A percentile compares a stretch with the other conserved stretches of the same genome.
Evolutionary conservation across 164 flowering plant species (phyloP).

Genomic region (Vitis amurensis): DNA sequence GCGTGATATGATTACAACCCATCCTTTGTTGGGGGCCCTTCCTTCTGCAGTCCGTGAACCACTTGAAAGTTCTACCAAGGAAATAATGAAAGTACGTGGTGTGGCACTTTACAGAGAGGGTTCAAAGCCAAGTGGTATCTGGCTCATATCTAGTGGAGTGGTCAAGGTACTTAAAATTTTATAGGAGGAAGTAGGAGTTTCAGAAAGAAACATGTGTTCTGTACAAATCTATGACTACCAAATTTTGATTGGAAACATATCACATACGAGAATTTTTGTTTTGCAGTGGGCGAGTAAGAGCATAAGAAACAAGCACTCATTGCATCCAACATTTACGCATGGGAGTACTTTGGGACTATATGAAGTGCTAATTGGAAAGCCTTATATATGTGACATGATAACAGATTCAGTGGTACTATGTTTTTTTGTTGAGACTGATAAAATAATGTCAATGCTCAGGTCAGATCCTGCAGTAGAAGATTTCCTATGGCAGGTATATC

Average conservation of each 20-base stretch:
- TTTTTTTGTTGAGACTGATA: slow-evolving; percentile 71
- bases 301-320: slow-evolving; percentile 54
- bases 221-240: not conserved
- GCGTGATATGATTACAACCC: slow-evolving; percentile 48
- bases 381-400: slow-evolving; percentile 66
- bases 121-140: slow-evolving; percentile 74
- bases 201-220: not conserved
- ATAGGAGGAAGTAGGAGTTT: not conserved
- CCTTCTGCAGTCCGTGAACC: slow-evolving; percentile 55
- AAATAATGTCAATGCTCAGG: slow-evolving; percentile 54
- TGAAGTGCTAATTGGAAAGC: slow-evolving; percentile 77
- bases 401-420: slow-evolving; percentile 82
- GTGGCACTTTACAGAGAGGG: slow-evolving; percentile 75
- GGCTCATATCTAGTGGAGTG: slow-evolving; percentile 85
- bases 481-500: slow-evolving; percentile 88
- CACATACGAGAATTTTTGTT: not conserved
- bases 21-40: slow-evolving; percentile 86
- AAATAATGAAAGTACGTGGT: slow-evolving; percentile 66
- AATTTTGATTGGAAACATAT: slow-evolving; percentile 3
- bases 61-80: slow-evolving; percentile 63
- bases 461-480: slow-evolving; percentile 74
- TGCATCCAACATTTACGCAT: slow-evolving; percentile 89
- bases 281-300: slow-evolving; percentile 79
- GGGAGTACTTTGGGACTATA: slow-evolving; percentile 91
- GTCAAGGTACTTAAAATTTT: slow-evolving; percentile 57